phyloP scores from a whole-genome alignment of 129 eudicot species.

The Heracleum sosnowskyi region DNA sequence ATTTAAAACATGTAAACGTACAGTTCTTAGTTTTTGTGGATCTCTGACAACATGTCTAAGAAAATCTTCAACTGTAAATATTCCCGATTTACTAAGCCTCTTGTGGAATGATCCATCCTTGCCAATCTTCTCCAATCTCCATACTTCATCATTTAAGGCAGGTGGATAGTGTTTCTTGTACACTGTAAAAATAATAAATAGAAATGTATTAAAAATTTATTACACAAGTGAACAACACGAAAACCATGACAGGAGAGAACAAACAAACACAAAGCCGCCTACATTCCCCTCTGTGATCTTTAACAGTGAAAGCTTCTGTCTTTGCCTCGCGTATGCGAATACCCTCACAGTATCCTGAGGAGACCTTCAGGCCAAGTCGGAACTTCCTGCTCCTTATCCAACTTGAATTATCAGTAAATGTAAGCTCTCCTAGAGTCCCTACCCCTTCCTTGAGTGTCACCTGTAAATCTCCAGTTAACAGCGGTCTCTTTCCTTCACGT shows the following conservation, averaged over 20 bases:
- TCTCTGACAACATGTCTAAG: constrained; percentile 73
- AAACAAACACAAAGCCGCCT: constrained; percentile 20
- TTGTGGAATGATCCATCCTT: constrained; percentile 93
- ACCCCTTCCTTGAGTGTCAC: constrained; percentile 85
- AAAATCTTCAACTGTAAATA: constrained; percentile 72
- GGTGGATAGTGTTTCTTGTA: constrained; percentile 96
- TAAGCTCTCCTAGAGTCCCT: constrained; percentile 80
- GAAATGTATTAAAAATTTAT: background rate
- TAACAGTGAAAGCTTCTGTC: constrained; percentile 84
- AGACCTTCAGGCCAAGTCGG: constrained; percentile 78
- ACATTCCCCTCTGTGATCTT: constrained; percentile 97
- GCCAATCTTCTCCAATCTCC: constrained; percentile 95
- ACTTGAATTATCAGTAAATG: constrained; percentile 87
- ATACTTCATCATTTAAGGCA: constrained; percentile 71
- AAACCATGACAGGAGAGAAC: background rate
- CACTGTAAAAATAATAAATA: constrained; percentile 31
- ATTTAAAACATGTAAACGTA: constrained; percentile 27
- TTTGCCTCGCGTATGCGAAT: constrained; percentile 79
- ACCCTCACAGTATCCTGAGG: constrained; percentile 72
- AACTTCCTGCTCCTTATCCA: constrained; percentile 94
- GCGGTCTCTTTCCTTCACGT: constrained; percentile 89
- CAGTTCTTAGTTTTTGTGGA: constrained; percentile 52
- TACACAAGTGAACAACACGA: background rate
- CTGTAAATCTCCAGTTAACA: constrained; percentile 67
- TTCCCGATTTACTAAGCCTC: constrained; percentile 61